These are phyloP conservation scores for Isatis lusitanica DNA, from an alignment of 441 rosid genomes.

Conservation along the genomic window DNA sequence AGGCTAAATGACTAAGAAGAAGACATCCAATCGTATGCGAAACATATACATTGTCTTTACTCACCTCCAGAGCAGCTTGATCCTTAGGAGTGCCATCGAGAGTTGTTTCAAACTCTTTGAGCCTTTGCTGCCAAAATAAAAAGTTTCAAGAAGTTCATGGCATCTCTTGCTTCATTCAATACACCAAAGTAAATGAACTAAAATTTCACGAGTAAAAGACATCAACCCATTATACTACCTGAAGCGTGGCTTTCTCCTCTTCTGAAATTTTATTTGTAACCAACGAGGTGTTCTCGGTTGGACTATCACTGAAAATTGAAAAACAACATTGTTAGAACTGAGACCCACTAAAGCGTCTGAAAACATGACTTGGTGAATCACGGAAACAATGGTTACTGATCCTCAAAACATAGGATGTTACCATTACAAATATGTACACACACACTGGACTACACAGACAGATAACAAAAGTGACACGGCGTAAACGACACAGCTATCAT, in stretches of 20 bases:
- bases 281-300: constrained; percentile 51
- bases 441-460: background rate
- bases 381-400: background rate
- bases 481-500: no score
- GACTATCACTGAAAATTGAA: constrained; percentile 48
- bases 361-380: constrained; percentile 12
- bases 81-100: constrained; percentile 65
- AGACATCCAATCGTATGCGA: background rate
- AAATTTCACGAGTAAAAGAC: background rate
- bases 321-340: constrained; percentile 3
- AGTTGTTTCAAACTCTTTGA: constrained; percentile 68
- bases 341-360: constrained; percentile 13
- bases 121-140: constrained; percentile 59
- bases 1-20: constrained; percentile 16
- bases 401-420: background rate
- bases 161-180: background rate
- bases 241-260: constrained; percentile 67
- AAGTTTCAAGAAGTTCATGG: background rate
- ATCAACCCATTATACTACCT: constrained; percentile 49
- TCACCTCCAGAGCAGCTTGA: constrained; percentile 81
- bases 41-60: constrained; percentile 32
- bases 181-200: background rate
- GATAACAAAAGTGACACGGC: background rate
- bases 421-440: background rate
- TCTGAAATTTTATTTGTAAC: constrained; percentile 62